Evolutionary conservation across 179 eudicot species (phyloP), one percentile per base, ranked within the genome.

Genomic region (Vitellaria paradoxa): DNA sequence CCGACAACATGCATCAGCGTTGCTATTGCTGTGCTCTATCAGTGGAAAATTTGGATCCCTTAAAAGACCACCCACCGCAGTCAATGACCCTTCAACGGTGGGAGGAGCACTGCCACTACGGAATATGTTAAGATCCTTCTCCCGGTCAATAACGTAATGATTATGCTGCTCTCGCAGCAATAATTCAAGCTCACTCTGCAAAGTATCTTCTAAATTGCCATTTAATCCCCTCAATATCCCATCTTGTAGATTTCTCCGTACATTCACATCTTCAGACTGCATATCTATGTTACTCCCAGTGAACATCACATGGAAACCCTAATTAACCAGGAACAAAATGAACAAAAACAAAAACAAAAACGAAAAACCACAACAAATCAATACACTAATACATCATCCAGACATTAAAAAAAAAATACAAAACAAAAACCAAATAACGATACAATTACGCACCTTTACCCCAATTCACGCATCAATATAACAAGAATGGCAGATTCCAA

Each of bases 21-120:
- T 68, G 64, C 79, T 77, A 76, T 67, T 56, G 65, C 75, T 26
- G 24, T 55, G 47, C 63, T 76, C 56, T 0, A 45, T 57, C 20
- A 4, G 47, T 3, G 42, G 64, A 68, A 30, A 62, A 64, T 73
- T 60, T 21, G 55, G 77, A 67, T 66, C 74, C 18, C 77, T 42
- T 63, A 76, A 81, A 2, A 88, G 50, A 68, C 81, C 76, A 18
- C 71, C 82, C 18, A 77, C 78, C 4, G 86, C 85, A 50, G 73
- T 80, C 15, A 83, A 75, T 4, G 91, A 81, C 50, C 91, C 88
- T 42, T 88, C 83, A 13, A 86, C 77, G 9, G 89, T 85, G 4
- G 91, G 89, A 10, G 91, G 89, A 50, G 91, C 89, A 74, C 89
- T 84, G 26, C 91, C 91, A 77, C 91, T 88, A 73, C 91, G 71